Evolutionary conservation across 495 filamentous ascomycete species (phyloP).

Genomic region (Gamarada debralockiae): DNA sequence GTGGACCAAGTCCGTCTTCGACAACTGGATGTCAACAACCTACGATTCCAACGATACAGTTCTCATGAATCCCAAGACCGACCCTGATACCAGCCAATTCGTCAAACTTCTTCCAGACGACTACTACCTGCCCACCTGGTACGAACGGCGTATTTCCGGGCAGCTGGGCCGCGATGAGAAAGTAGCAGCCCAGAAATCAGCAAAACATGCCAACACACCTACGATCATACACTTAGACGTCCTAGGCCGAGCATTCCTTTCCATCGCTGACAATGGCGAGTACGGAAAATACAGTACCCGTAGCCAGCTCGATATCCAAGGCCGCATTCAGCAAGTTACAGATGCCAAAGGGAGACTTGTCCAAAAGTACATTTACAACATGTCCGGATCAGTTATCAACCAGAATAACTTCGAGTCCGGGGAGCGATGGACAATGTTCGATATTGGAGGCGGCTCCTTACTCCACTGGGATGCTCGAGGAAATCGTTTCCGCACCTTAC

Average conservation of each 20-base stretch:
- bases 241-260: constrained; percentile 14
- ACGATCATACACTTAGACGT: constrained; percentile 17
- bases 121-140: constrained; percentile 7
- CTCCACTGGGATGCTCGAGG: not conserved
- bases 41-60: constrained; percentile 28
- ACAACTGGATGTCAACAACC: constrained; percentile 13
- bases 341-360: constrained; percentile 22
- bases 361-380: not conserved
- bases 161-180: not conserved
- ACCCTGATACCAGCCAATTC: constrained; percentile 20
- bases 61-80: constrained; percentile 18
- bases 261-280: constrained; percentile 8
- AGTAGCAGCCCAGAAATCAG: constrained; percentile 15
- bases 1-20: constrained; percentile 21
- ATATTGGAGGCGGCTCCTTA: not conserved
- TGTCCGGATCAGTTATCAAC: not conserved
- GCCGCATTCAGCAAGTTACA: constrained; percentile 24
- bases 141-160: not conserved
- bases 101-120: constrained; percentile 7
- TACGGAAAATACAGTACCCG: constrained; percentile 1
- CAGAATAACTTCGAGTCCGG: constrained; percentile 3
- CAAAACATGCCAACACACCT: constrained; percentile 25
- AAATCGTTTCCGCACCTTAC: not conserved
- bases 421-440: not conserved
- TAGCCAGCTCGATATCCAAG: constrained; percentile 16